Conservation (phyloP, 345 rosid species). For the Sisymbrium altissimum region DNA sequence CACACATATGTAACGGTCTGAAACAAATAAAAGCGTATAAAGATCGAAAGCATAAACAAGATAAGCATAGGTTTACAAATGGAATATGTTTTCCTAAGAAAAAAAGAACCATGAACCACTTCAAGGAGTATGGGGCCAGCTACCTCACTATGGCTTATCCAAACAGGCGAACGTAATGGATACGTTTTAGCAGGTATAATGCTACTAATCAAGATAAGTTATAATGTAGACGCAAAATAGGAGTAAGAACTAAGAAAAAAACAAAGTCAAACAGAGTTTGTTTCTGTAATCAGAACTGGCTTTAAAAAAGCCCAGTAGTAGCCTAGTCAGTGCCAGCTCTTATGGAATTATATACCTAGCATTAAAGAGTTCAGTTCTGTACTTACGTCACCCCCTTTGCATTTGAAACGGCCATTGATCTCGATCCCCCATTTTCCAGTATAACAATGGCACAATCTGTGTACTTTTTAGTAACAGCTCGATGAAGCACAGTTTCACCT, state of each 20-base stretch:
- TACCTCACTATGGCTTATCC: neutral
- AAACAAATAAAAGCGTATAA: constrained; percentile 21
- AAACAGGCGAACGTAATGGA: neutral
- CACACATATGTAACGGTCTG: constrained; percentile 92
- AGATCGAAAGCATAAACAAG: constrained; percentile 1
- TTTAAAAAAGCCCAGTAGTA: neutral
- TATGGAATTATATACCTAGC: neutral
- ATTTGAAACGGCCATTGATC: constrained; percentile 79
- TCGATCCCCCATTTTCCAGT: constrained; percentile 85
- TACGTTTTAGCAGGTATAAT: neutral
- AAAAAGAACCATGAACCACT: constrained; percentile 1
- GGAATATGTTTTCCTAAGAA: neutral
- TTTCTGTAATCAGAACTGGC: neutral
- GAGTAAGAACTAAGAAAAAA: neutral
- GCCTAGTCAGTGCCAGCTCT: constrained; percentile 1
- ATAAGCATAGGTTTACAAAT: constrained; percentile 1
- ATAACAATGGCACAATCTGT: constrained; percentile 91
- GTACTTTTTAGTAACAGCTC: constrained; percentile 83
- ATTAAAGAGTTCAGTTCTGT: constrained; percentile 6
- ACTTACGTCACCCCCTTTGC: constrained; percentile 82
- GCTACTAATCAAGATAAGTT: neutral
- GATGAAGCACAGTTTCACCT: constrained; percentile 93
- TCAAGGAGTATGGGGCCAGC: neutral
- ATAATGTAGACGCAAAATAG: neutral
- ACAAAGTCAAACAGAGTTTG: neutral